Evolutionary conservation across 495 filamentous ascomycete genomes (phyloP), one percentile per base, ranked within the genome.

Genomic region (Penicillium dipodomyicola): DNA sequence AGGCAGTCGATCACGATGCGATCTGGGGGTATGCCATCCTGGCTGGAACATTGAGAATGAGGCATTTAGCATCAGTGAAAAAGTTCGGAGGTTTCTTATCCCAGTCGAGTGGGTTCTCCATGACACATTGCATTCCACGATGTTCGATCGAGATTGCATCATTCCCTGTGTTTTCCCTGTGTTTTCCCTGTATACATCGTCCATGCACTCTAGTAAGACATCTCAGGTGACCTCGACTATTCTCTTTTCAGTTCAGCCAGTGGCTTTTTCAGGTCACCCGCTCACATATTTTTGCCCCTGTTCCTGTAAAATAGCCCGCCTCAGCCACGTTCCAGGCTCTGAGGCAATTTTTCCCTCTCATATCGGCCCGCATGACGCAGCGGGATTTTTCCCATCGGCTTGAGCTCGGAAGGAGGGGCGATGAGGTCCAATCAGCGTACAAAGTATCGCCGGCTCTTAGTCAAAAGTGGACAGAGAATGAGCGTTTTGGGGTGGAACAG

Each of bases 311-410:
- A n/a, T 44, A 53, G 19, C 12, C 8, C 41, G 37, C 25, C 54
- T 49, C 44, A 60, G 50, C 50, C 48, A 54, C 44, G 55, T 41
- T 57, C 48, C 43, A 59, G 52, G 44, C 41, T 42, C 63, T 65
- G 65, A 68, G 65, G 65, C 60, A 68, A 68, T 68, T 65, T 25
- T 58, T 60, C 7, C 22, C 44, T 50, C 49, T 63, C 59, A 63
- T 58, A 58, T 65, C 66, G 64, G 66, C 64, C 66, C 66, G 64
- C 64, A 69, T 69, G 66, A 69, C 66, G 66, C 65, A 66, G 61
- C 63, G 64, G 64, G 58, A 64, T 69, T 67, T 67, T 67, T 47
- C 3, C 33, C 4, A 8, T 65, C 60, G 60, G 60, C 61, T 61
- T 61, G 52, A 41, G 55, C 47, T 65, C 60, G 65, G 60, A 56